phyloP scores from a whole-genome alignment of 345 rosid genomes.

The Murraya paniculata region DNA sequence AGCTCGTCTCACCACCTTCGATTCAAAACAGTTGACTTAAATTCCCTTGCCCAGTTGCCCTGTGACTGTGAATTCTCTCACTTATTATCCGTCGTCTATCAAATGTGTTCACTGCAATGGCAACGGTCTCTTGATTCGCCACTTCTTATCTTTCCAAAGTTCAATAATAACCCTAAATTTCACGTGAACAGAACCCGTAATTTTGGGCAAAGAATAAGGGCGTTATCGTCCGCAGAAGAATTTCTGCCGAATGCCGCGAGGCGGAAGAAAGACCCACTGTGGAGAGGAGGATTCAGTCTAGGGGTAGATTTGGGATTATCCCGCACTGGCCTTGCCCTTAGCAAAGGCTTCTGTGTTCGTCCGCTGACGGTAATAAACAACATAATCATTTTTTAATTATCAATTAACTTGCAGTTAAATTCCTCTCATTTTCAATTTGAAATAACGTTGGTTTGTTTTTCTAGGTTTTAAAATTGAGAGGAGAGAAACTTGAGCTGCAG shows the following conservation, averaged over 20 bases:
- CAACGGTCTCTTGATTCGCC: neutral
- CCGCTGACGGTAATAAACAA: slow-evolving; percentile 58
- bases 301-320: slow-evolving; percentile 84
- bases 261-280: slow-evolving; percentile 49
- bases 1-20: slow-evolving; percentile 58
- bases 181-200: neutral
- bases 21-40: slow-evolving; percentile 46
- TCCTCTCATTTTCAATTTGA: neutral
- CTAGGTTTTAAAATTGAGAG: slow-evolving; percentile 75
- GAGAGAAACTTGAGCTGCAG: slow-evolving; percentile 70
- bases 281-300: slow-evolving; percentile 90
- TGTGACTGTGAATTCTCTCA: neutral
- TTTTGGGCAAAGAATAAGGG: slow-evolving; percentile 14
- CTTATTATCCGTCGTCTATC: neutral
- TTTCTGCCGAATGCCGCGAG: slow-evolving; percentile 74
- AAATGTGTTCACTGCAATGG: slow-evolving; percentile 31
- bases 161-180: slow-evolving; percentile 15
- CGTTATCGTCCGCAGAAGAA: slow-evolving; percentile 38
- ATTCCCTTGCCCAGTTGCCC: slow-evolving; percentile 10
- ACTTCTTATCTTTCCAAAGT: slow-evolving; percentile 6
- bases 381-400: neutral
- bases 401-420: neutral
- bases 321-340: slow-evolving; percentile 76
- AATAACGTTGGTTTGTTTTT: neutral
- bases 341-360: slow-evolving; percentile 74